Percentiles rank a stretch among this genome's conserved stretches.
phyloP scores from a whole-genome alignment of 2,329 filamentous ascomycete species.

The Aureobasidium mangrovei region DNA sequence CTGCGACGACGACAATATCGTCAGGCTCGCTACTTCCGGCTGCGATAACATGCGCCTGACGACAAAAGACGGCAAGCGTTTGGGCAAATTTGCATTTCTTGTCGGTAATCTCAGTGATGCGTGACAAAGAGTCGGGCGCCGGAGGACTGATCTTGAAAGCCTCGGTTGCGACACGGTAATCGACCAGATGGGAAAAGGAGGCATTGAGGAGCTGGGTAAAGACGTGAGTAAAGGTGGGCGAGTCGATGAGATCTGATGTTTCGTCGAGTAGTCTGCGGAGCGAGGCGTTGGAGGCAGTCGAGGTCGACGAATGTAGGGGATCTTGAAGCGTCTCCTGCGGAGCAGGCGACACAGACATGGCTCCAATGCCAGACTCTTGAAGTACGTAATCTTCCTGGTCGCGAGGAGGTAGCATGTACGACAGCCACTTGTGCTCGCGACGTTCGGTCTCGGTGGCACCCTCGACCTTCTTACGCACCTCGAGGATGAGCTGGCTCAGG shows the following conservation, averaged over 20 bases:
- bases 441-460: conserved; percentile 58
- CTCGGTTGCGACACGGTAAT: conserved; percentile 68
- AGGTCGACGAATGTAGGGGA: conserved; percentile 21
- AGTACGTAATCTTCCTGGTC: conserved; percentile 78
- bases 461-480: conserved; percentile 79
- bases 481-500: conserved; percentile 69
- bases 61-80: conserved; percentile 78
- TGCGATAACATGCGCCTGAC: conserved; percentile 84
- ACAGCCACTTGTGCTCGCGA: conserved; percentile 64
- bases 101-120: conserved; percentile 41
- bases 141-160: conserved; percentile 55
- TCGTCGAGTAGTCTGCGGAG: conserved; percentile 86
- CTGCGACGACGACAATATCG: conserved; percentile 22
- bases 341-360: conserved; percentile 28
- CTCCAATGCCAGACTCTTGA: conserved; percentile 68
- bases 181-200: conserved; percentile 74
- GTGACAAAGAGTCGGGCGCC: conserved; percentile 31
- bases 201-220: conserved; percentile 79
- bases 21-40: conserved; percentile 60
- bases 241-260: conserved; percentile 91
- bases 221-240: conserved; percentile 80
- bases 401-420: conserved; percentile 69
- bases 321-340: conserved; percentile 20
- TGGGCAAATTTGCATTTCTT: conserved; percentile 70
- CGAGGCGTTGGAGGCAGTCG: conserved; percentile 43